Evolutionary conservation across 306 rosid species (phyloP).

Genomic region (Quillaja saponaria): DNA sequence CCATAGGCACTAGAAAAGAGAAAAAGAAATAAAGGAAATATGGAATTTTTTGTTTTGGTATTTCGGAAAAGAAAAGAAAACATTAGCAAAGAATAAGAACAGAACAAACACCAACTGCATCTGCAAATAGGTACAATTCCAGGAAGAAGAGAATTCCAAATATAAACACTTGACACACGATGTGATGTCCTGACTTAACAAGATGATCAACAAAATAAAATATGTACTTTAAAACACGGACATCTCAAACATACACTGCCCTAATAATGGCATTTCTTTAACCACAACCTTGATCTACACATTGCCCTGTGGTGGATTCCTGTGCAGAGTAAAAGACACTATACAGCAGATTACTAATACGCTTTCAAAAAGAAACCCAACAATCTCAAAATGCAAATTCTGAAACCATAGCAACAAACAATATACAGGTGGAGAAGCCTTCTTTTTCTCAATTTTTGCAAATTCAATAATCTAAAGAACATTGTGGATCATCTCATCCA

Average conservation of each 20-base stretch:
- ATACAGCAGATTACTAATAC: slow-evolving; percentile 42
- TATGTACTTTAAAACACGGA: too few relatives aligned
- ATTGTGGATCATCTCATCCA: slow-evolving; percentile 36
- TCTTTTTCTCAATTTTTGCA: slow-evolving; percentile 22
- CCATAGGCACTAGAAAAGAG: too few relatives aligned
- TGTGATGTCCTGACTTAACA: too few relatives aligned
- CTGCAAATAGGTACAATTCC: too few relatives aligned
- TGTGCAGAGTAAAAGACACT: slow-evolving; percentile 37
- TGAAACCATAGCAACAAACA: slow-evolving; percentile 34
- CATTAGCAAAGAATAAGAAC: too few relatives aligned
- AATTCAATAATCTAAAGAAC: slow-evolving; percentile 24
- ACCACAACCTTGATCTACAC: slow-evolving; percentile 45
- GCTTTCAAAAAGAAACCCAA: slow-evolving; percentile 57
- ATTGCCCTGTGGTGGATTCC: slow-evolving; percentile 27
- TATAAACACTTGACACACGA: too few relatives aligned
- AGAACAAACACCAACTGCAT: too few relatives aligned
- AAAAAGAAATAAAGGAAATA: too few relatives aligned
- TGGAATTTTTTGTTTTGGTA: too few relatives aligned
- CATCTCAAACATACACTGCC: slow-evolving; percentile 14
- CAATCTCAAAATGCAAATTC: slow-evolving; percentile 47
- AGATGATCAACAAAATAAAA: too few relatives aligned
- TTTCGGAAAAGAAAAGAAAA: too few relatives aligned
- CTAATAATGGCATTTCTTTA: slow-evolving; percentile 37
- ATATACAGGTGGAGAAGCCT: slow-evolving; percentile 43
- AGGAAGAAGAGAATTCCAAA: too few relatives aligned